Base-by-base conservation (phyloP, 768 basidiomycete species). In the Podaxis rugospora region DNA sequence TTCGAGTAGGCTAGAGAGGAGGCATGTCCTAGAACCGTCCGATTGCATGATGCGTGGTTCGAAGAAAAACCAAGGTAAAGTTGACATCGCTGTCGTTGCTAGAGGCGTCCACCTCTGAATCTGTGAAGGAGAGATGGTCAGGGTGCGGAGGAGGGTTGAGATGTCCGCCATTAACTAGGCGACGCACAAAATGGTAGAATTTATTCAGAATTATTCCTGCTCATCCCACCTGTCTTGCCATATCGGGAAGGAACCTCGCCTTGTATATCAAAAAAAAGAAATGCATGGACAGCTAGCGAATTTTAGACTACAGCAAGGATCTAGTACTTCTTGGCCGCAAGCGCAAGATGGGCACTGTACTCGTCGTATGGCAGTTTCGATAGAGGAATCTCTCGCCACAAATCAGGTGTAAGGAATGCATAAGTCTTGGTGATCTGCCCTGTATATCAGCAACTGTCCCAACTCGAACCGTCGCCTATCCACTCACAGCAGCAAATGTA, bases 351-450 rank as follows among this genome's bases (percentile, higher is more conserved):
- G 50, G 87, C 89, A 71, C 92, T 92, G 85, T 93, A 89, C 79
- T 96, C 95, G 75, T 98, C 96, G 80, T 91, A 97, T 7, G 93
- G 93, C 68, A 90, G 82, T 76, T 90, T 92, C 63, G 90, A 91
- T 28, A 91, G 79, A 42, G 93, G 87, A 73, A 96, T 96, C 73
- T 96, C 92, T 71, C 89, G 87, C 96, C 96, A 98, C 69, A 98
- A 84, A 75, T 98, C 95, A 61, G 97, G 97, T 44, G 96, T 97
- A 64, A 98, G 88, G 93, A 98, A 97, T 50, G 93, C 77, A 75
- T 99, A 99, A 62, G 95, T 97, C 87, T 95, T 94, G 67, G 97
- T 93, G 77, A 99, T 93, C 95, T 90, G 66, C 21, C 5, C 18
- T 11, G 28, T 18, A 11, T 16, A 18, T 61, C 52, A 61, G 59